A percentile compares a stretch with the other conserved stretches of the same genome.
Conservation (phyloP, 345 rosid genomes). For the Linum usitatissimum region DNA sequence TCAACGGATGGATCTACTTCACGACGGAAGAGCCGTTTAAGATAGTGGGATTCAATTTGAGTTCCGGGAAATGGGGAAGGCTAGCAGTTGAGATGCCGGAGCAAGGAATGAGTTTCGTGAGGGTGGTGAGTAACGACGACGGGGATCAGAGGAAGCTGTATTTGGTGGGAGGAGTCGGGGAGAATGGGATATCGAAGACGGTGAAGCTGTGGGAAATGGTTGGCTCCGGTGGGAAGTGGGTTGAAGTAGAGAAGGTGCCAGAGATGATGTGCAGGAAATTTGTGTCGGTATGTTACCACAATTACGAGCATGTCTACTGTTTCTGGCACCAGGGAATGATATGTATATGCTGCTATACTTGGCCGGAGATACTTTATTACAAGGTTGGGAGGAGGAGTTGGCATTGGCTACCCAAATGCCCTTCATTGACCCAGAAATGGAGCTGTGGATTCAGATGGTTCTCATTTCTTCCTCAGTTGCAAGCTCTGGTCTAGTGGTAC, state of each 20-base stretch:
- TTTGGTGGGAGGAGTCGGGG: slow-evolving; percentile 73
- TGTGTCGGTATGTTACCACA: slow-evolving; percentile 75
- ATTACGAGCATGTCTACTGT: slow-evolving; percentile 79
- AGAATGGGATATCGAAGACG: slow-evolving; percentile 67
- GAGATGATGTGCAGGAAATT: slow-evolving; percentile 71
- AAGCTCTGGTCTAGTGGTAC: slow-evolving; percentile 50
- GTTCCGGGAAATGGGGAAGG: slow-evolving; percentile 38
- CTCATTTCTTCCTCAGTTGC: slow-evolving; percentile 66
- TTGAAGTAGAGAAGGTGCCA: slow-evolving; percentile 54
- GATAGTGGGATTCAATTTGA: slow-evolving; percentile 33
- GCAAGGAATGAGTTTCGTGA: slow-evolving; percentile 44
- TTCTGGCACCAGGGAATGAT: slow-evolving; percentile 77
- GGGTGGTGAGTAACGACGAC: slow-evolving; percentile 52
- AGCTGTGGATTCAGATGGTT: slow-evolving; percentile 94
- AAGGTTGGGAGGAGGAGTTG: slow-evolving; percentile 58
- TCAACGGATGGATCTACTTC: slow-evolving; percentile 45
- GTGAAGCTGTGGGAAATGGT: slow-evolving; percentile 59
- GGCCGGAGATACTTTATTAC: slow-evolving; percentile 89
- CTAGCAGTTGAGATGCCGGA: slow-evolving; percentile 27
- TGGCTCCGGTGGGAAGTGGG: slow-evolving; percentile 30
- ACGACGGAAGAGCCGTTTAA: slow-evolving; percentile 57
- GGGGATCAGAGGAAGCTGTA: slow-evolving; percentile 41
- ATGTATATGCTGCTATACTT: slow-evolving; percentile 78
- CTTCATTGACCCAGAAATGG: slow-evolving; percentile 77
- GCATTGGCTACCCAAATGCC: slow-evolving; percentile 88